Conservation (phyloP, 495 filamentous ascomycete species). For the Cercophora scortea region DNA sequence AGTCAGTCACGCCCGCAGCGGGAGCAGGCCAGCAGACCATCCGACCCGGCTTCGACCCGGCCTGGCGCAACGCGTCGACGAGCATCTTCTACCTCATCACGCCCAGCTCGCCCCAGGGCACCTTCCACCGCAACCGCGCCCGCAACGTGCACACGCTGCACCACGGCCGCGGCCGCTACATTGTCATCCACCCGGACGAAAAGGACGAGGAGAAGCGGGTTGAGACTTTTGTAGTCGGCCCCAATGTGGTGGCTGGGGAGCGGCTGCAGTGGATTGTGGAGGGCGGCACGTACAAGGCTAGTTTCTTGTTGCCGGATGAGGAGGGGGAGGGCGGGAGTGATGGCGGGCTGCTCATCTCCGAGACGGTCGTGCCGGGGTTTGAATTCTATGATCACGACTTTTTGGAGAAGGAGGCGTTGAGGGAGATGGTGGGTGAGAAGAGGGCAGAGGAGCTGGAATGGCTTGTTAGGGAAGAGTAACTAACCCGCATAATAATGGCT, state of each 20-base stretch:
- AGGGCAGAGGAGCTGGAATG: constrained; percentile 41
- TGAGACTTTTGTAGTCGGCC: constrained; percentile 57
- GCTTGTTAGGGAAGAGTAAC: constrained; percentile 24
- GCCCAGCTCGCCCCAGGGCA: constrained; percentile 41
- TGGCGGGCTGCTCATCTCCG: constrained; percentile 51
- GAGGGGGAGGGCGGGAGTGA: constrained; percentile 22
- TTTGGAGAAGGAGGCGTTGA: constrained; percentile 34
- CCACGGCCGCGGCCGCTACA: constrained; percentile 51
- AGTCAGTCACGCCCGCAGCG: constrained; percentile 7
- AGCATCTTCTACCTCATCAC: constrained; percentile 60
- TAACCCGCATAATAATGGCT: too few relatives aligned
- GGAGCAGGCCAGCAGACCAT: constrained; percentile 1
- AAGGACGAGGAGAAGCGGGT: constrained; percentile 34
- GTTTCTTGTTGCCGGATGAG: constrained; percentile 41
- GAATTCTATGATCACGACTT: constrained; percentile 60
- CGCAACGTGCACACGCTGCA: constrained; percentile 57
- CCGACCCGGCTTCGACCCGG: constrained; percentile 25
- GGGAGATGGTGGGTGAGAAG: constrained; percentile 37
- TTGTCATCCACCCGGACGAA: constrained; percentile 45
- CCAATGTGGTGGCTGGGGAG: constrained; percentile 47
- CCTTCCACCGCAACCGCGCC: constrained; percentile 53
- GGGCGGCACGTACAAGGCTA: constrained; percentile 56
- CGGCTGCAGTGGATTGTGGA: constrained; percentile 61
- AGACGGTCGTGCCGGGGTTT: constrained; percentile 62
- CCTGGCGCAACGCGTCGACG: constrained; percentile 38